phyloP scores from a whole-genome alignment of 345 rosid genomes.

The Salix caprea region DNA sequence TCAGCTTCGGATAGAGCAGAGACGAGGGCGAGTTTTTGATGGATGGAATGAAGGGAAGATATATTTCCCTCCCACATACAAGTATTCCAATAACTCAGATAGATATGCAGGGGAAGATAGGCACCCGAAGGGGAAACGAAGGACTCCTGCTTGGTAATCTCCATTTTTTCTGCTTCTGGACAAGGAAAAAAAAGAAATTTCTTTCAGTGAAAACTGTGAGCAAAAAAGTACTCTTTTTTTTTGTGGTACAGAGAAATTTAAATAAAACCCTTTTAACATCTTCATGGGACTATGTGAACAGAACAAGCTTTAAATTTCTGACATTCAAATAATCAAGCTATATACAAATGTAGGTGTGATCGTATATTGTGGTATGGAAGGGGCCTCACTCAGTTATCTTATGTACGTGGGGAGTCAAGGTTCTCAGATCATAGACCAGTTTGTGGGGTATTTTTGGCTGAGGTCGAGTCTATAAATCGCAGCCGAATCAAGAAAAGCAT shows the following conservation, averaged over 20 bases:
- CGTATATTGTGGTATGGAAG: slow-evolving; percentile 94
- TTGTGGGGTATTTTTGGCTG: slow-evolving; percentile 71
- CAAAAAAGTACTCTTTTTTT: not conserved
- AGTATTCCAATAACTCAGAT: slow-evolving; percentile 91
- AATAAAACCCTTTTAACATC: not conserved
- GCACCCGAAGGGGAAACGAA: slow-evolving; percentile 79
- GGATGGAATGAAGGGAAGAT: slow-evolving; percentile 95
- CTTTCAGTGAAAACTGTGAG: not conserved
- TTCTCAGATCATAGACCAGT: slow-evolving; percentile 99
- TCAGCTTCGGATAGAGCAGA: slow-evolving; percentile 81
- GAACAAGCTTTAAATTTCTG: not conserved
- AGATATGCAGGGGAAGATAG: slow-evolving; percentile 80
- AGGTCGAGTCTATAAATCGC: slow-evolving; percentile 69
- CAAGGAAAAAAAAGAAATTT: not conserved
- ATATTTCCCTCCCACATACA: slow-evolving; percentile 97
- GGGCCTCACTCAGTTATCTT: slow-evolving; percentile 76
- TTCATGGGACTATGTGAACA: not conserved
- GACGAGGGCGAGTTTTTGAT: slow-evolving; percentile 65
- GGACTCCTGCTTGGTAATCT: slow-evolving; percentile 93
- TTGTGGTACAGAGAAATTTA: not conserved
- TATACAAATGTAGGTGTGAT: slow-evolving; percentile 68
- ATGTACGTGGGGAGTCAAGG: slow-evolving; percentile 95
- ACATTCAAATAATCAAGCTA: not conserved
- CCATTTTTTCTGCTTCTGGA: not conserved
- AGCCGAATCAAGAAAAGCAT: slow-evolving; percentile 58